These are phyloP conservation scores for Senna siamea DNA, from an alignment of 306 rosid species.

Conservation along the genomic window DNA sequence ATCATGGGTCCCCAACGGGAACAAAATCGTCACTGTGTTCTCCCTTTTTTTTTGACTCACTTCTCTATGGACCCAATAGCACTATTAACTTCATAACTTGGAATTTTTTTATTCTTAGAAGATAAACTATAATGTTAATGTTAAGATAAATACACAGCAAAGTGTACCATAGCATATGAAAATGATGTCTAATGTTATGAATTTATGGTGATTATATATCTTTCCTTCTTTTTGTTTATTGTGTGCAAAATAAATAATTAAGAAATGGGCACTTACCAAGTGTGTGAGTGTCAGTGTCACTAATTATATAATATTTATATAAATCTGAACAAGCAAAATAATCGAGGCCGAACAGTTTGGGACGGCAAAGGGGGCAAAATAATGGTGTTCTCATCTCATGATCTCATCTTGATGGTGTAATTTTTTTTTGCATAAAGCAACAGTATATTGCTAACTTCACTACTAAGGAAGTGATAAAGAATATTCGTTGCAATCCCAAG, in stretches of 20 bases:
- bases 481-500: neutral
- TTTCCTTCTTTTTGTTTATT: too few species aligned
- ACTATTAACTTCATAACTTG: neutral
- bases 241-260: too few species aligned
- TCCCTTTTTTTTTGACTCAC: neutral
- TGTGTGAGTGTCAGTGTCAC: too few species aligned
- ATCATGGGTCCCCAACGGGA: slow-evolving; percentile 3
- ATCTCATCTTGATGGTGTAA: neutral
- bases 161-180: too few species aligned
- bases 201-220: too few species aligned
- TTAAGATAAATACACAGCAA: neutral
- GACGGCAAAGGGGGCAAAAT: neutral
- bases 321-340: neutral
- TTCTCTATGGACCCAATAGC: neutral
- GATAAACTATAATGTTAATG: neutral
- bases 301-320: neutral
- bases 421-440: neutral
- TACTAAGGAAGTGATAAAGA: neutral
- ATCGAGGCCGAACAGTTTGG: neutral
- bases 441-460: neutral
- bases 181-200: too few species aligned
- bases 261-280: too few species aligned
- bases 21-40: neutral
- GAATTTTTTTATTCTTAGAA: neutral
- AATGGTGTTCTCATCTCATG: neutral